phyloP scores from a whole-genome alignment of 2,329 filamentous ascomycete species.

The Rutstroemia sydowiana region DNA sequence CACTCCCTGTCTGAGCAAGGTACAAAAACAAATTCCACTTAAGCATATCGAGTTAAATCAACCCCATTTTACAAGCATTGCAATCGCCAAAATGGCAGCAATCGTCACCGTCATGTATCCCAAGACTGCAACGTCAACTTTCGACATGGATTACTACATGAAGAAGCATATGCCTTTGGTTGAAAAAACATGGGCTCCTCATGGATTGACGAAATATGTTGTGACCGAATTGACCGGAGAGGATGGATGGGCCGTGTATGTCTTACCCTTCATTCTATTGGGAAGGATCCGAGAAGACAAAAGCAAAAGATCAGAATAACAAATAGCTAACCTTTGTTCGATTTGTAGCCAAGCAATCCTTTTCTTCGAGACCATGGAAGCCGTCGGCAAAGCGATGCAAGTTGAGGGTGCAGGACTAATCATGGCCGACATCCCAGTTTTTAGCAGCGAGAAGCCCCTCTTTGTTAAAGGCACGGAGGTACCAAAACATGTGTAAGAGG shows the following conservation, averaged over 20 bases:
- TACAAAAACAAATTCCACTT: too few species aligned
- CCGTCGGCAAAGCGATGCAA: not conserved
- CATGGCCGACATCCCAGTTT: not conserved
- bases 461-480: not conserved
- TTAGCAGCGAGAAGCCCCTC: not conserved
- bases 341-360: conserved; percentile 2
- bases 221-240: not conserved
- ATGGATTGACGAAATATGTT: not conserved
- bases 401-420: not conserved
- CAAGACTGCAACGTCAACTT: conserved; percentile 5
- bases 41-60: too few species aligned
- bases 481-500: too few species aligned
- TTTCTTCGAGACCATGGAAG: not conserved
- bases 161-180: conserved; percentile 7
- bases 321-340: not conserved
- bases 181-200: not conserved
- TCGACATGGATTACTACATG: conserved; percentile 1
- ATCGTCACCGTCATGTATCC: conserved; percentile 3
- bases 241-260: not conserved
- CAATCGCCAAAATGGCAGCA: too few species aligned
- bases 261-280: not conserved
- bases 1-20: too few species aligned
- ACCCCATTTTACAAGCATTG: too few species aligned
- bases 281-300: too few species aligned
- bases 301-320: not conserved